A percentile compares a stretch with the other conserved stretches of the same genome.
These are phyloP conservation scores for Euphorbia schlechtendalii DNA, from an alignment of 441 rosid species.

Conservation along the genomic window DNA sequence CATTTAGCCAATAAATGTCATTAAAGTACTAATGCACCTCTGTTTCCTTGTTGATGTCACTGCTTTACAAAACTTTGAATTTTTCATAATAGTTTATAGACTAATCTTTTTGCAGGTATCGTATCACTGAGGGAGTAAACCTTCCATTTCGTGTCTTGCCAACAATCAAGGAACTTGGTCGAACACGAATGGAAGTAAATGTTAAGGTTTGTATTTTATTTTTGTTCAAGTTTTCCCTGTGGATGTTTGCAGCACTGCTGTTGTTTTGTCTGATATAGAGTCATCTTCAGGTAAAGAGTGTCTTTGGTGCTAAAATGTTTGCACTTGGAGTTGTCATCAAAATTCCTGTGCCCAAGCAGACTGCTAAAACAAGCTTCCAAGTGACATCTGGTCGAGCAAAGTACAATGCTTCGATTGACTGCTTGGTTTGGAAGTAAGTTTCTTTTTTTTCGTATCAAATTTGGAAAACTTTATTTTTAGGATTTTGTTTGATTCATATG, in stretches of 20 bases:
- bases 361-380: constrained; percentile 97
- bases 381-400: constrained; percentile 94
- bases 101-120: constrained; percentile 48
- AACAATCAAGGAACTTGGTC: constrained; percentile 93
- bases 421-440: constrained; percentile 98
- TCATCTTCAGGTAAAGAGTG: constrained; percentile 84
- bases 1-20: background rate
- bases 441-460: background rate
- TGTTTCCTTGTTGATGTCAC: background rate
- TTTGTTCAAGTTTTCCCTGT: constrained; percentile 12
- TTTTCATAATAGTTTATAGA: constrained; percentile 5
- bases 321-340: constrained; percentile 95
- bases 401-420: constrained; percentile 92
- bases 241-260: constrained; percentile 14
- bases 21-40: background rate
- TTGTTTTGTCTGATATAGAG: constrained; percentile 17
- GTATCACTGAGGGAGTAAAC: constrained; percentile 96
- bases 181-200: constrained; percentile 85
- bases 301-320: constrained; percentile 98
- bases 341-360: constrained; percentile 96
- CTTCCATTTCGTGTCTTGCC: constrained; percentile 96
- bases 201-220: constrained; percentile 21
- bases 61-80: background rate
- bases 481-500: background rate
- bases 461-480: background rate